Evolutionary conservation across 768 basidiomycete species (phyloP), one percentile per base, ranked within the genome.

Genomic region (Termitomyces sp.): DNA sequence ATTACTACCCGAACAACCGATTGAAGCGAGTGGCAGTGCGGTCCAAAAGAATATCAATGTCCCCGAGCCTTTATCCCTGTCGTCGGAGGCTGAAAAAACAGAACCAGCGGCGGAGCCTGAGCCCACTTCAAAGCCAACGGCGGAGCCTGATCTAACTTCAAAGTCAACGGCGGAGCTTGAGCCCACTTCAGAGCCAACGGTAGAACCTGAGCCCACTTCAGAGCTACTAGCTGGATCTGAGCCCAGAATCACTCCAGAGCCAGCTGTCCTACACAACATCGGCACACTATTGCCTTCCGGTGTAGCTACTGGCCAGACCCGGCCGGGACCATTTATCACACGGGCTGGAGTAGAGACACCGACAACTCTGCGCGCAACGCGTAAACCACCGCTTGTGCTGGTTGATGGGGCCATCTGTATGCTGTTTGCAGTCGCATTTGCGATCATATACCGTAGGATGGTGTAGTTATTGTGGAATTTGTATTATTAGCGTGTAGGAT

Each of bases 361-460:
- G 26, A 37, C 20, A 24, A 42, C 52, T 20, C 61, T 63, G 48
- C 56, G 62, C 14, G 44, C 53, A 36, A 48, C 49, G 44, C 58
- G 41, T 39, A 76, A 72, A 57, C 83, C 88, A 24, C 88, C 88
- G 24, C 66, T 90, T 36, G 42, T 59, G 26, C 69, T 90, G 24
- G 74, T 92, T 32, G 90, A 92, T 69, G 82, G 82, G 12, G 83
- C 85, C 29, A 92, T 92, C 59, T 85, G 86, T 68, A 76, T 91
- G 48, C 74, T 90, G 22, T 72, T 92, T 10, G 85, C 86, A 14
- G 70, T 91, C 57, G 78, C 86, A 48, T 80, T 87, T 64, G 85
- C 82, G 34, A 77, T 92, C 42, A 73, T 92, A 48, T 88, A 81
- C 63, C 79, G 86, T 58, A 77, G 88, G 66, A 70, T 81, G 53